Evolutionary conservation across 768 basidiomycete genomes (phyloP), one percentile per base, ranked within the genome.

Genomic region (Coprinellus micaceus): DNA sequence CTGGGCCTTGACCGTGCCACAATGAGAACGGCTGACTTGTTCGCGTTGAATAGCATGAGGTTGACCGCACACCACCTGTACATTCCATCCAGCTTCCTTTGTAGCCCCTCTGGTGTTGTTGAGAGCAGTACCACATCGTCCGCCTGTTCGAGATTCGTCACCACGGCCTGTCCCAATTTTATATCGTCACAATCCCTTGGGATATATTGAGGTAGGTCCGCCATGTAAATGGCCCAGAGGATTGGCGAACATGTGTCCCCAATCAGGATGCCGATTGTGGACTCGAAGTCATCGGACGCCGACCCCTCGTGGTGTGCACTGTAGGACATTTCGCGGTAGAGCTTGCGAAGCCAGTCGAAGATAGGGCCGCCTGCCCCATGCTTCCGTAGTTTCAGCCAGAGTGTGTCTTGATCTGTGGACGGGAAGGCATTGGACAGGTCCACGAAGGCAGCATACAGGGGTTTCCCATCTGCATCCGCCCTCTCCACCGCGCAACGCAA

Each of bases 351-450:
- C 65, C 67, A 68, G 56, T 71, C 68, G 59, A 69, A 69, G 22
- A 68, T 39, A 2, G 56, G 60, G 0, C 69, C 67, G 2, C 60
- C 49, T 1, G 63, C 64, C 2, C 72, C 70, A 1, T 28, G 24
- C 28, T 30, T 1, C 17, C 17, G 9, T 17, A 72, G 60, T 45
- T 72, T 72, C 1, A 61, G n/a, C 71, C 71, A 73, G 1, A 73
- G 60, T 0, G 67, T 65, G 9, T 66, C 54, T 19, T 66, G 62
- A 40, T 74, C 63, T 2, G 65, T 65, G 1, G 67, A 71, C 0
- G 73, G 73, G 56, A 73, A 74, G 7, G 72, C 71, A 63, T 74
- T 73, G 12, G 57, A 66, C 2, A 68, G 30, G 53, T 70, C 67
- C 21, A 59, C 57, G 36, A 63, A 61, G 4, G 52, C 58, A 7